Conservation (phyloP, 495 filamentous ascomycete species). For the Aspergillus indologenus region DNA sequence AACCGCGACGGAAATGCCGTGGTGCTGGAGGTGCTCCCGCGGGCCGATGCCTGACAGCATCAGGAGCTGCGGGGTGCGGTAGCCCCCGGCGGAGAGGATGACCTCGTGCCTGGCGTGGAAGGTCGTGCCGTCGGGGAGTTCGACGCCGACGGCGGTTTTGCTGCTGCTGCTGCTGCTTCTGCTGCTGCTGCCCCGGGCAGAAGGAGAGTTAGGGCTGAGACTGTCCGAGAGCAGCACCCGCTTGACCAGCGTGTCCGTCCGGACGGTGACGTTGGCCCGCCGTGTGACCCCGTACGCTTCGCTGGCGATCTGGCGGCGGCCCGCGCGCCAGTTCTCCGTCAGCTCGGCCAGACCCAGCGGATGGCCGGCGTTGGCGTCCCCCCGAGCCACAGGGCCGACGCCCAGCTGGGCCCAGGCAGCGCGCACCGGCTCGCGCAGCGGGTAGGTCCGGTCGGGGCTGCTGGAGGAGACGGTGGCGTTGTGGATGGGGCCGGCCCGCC, state of each 20-base stretch:
- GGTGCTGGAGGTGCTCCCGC: neutral
- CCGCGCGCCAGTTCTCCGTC: constrained; percentile 32
- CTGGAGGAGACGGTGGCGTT: constrained; percentile 20
- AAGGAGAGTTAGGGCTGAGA: no score
- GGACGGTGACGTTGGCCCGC: constrained; percentile 12
- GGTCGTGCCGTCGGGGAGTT: constrained; percentile 21
- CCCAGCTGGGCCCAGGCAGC: constrained; percentile 25
- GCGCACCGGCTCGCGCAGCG: constrained; percentile 23
- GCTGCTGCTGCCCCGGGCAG: no score
- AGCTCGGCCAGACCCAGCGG: constrained; percentile 26
- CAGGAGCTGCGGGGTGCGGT: constrained; percentile 16
- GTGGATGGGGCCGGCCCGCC: constrained; percentile 24
- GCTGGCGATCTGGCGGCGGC: constrained; percentile 29
- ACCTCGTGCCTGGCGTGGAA: constrained; percentile 27
- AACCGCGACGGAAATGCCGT: neutral
- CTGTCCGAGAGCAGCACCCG: constrained; percentile 19
- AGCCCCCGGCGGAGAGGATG: constrained; percentile 28
- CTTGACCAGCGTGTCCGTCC: constrained; percentile 25
- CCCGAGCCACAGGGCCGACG: constrained; percentile 15
- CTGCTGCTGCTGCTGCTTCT: neutral
- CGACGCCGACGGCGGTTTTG: constrained; percentile 25
- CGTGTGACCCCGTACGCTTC: constrained; percentile 25
- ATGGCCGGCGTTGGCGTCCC: constrained; percentile 30
- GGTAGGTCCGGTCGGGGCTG: constrained; percentile 34
- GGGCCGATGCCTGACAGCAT: constrained; percentile 12